These are phyloP conservation scores for Mycosphaerella sp. DNA, from an alignment of 2,329 filamentous ascomycete species.

Conservation along the genomic window DNA sequence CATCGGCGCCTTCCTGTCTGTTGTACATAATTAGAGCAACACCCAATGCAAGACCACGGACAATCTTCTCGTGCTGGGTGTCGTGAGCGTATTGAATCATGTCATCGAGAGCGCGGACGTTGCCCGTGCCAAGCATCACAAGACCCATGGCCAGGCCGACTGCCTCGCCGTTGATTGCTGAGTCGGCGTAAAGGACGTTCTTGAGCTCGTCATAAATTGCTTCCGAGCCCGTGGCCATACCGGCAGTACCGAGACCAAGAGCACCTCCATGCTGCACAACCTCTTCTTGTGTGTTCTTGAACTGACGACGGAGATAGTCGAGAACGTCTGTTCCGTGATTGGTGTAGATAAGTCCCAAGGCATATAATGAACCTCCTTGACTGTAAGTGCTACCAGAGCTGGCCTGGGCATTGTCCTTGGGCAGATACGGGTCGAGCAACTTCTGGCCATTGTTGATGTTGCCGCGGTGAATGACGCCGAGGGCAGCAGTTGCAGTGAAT, in stretches of 20 bases:
- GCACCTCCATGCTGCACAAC: constrained; percentile 96
- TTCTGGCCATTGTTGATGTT: constrained; percentile 92
- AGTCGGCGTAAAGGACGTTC: constrained; percentile 83
- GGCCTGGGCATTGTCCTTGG: constrained; percentile 65
- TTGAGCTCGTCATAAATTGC: constrained; percentile 89
- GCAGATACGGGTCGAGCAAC: constrained; percentile 89
- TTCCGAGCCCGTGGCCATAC: constrained; percentile 91
- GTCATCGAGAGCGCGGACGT: constrained; percentile 84
- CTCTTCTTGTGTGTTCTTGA: constrained; percentile 72
- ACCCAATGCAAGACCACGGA: constrained; percentile 87
- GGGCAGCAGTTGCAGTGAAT: constrained; percentile 91
- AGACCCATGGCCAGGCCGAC: constrained; percentile 94
- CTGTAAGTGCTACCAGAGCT: constrained; percentile 80
- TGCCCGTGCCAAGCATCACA: constrained; percentile 97
- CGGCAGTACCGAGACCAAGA: constrained; percentile 88
- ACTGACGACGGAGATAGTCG: constrained; percentile 70
- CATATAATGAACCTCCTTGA: constrained; percentile 91
- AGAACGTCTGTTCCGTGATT: constrained; percentile 92
- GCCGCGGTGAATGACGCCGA: constrained; percentile 93
- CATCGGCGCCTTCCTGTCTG: constrained; percentile 88
- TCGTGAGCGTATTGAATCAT: constrained; percentile 99
- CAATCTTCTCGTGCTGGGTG: constrained; percentile 98
- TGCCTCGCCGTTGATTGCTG: constrained; percentile 92
- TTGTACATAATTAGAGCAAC: constrained; percentile 99
- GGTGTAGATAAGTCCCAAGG: constrained; percentile 91